phyloP scores from a whole-genome alignment of 2,329 filamentous ascomycete species.

The Aspergillus pseudotamarii region DNA sequence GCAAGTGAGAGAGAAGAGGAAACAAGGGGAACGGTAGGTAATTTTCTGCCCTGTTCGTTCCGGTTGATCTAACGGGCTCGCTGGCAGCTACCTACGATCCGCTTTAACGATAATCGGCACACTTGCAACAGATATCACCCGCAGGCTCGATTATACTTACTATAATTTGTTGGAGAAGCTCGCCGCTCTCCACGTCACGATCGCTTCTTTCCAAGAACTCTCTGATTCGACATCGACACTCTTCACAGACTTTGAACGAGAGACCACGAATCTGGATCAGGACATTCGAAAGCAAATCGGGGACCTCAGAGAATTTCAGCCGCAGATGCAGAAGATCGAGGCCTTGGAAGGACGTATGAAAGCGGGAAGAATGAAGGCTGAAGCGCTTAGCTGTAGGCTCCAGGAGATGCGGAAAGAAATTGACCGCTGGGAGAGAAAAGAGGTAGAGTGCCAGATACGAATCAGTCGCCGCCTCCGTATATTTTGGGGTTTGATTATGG shows the following conservation, averaged over 20 bases:
- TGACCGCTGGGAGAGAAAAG: conserved; percentile 45
- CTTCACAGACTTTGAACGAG: conserved; percentile 42
- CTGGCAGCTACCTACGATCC: conserved; percentile 34
- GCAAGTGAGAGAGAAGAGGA: conserved; percentile 64
- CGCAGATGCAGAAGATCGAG: conserved; percentile 40
- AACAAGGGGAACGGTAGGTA: conserved; percentile 73
- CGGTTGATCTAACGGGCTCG: conserved; percentile 5
- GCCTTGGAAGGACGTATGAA: conserved; percentile 44
- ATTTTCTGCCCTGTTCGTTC: conserved; percentile 28
- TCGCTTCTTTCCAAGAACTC: conserved; percentile 46
- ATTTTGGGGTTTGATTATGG: conserved; percentile 36
- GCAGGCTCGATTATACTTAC: conserved; percentile 51
- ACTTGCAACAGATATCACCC: conserved; percentile 46
- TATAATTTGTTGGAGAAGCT: conserved; percentile 51
- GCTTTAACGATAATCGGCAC: conserved; percentile 41
- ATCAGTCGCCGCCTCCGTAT: conserved; percentile 43
- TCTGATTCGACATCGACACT: conserved; percentile 39
- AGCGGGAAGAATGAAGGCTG: conserved; percentile 36
- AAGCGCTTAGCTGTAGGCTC: conserved; percentile 41
- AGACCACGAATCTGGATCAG: conserved; percentile 37
- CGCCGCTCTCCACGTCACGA: conserved; percentile 42
- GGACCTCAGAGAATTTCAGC: conserved; percentile 41
- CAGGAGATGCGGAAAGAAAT: conserved; percentile 43
- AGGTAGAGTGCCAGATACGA: conserved; percentile 46
- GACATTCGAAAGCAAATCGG: conserved; percentile 42